Evolutionary conservation across 805 yeast genomes (phyloP).

Genomic region (Yamadazyma tumulicola): DNA sequence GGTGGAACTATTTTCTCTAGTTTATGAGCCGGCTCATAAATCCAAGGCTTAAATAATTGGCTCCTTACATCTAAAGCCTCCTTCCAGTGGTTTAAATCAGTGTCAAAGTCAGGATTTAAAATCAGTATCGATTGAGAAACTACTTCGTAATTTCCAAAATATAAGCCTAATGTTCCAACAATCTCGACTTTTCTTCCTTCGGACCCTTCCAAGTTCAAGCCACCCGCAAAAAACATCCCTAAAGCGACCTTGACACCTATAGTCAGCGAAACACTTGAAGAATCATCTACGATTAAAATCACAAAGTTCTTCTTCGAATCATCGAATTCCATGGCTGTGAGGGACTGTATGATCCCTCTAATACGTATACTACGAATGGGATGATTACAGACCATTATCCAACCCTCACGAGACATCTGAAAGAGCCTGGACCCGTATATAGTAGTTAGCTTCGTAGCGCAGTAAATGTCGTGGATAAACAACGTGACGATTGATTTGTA

Average conservation of each 20-base stretch:
- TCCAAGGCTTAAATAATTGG: slow-evolving; percentile 25
- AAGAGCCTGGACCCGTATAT: slow-evolving; percentile 19
- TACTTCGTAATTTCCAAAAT: slow-evolving; percentile 10
- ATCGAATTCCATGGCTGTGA: slow-evolving; percentile 11
- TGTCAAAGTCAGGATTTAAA: slow-evolving; percentile 10
- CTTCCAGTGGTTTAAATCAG: slow-evolving; percentile 30
- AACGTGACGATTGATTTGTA: slow-evolving; percentile 19
- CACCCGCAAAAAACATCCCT: slow-evolving; percentile 10
- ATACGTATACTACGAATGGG: slow-evolving; percentile 26
- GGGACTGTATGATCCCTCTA: slow-evolving; percentile 28
- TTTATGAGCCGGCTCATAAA: slow-evolving; percentile 1
- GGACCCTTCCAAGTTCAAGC: slow-evolving; percentile 14
- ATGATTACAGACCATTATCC: slow-evolving; percentile 26
- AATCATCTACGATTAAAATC: slow-evolving; percentile 31
- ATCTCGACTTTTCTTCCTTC: slow-evolving; percentile 26
- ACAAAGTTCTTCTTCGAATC: slow-evolving; percentile 11
- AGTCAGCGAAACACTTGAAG: slow-evolving; percentile 26
- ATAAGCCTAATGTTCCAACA: slow-evolving; percentile 13
- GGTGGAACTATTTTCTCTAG: slow-evolving; percentile 4
- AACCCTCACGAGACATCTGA: background rate
- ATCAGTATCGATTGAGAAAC: slow-evolving; percentile 8
- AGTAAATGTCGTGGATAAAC: slow-evolving; percentile 22
- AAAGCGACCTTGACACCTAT: slow-evolving; percentile 20
- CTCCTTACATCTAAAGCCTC: slow-evolving; percentile 18
- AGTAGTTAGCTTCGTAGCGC: slow-evolving; percentile 5